Conservation (phyloP, 2,329 filamentous ascomycete genomes). For the Teratosphaeria gauchensis region DNA sequence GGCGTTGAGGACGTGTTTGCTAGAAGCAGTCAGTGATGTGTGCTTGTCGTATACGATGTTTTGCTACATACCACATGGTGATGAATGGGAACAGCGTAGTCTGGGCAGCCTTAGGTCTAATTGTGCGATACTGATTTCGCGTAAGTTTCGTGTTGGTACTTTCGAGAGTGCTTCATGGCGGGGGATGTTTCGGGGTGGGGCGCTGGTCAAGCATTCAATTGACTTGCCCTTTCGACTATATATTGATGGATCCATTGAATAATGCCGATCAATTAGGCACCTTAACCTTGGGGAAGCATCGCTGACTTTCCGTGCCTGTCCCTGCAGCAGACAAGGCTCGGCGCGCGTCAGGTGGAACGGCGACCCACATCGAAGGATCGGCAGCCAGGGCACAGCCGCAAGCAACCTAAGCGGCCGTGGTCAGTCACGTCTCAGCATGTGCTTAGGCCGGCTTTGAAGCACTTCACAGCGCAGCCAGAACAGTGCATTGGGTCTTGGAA, state of each 20-base stretch:
- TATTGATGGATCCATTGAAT: too few relatives aligned
- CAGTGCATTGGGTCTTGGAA: too few relatives aligned
- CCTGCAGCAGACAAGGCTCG: not conserved
- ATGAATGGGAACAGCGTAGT: too few relatives aligned
- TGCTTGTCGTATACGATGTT: not conserved
- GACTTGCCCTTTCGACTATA: too few relatives aligned
- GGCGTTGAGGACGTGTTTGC: slow-evolving; percentile 97
- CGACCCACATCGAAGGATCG: not conserved
- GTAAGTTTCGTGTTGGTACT: not conserved
- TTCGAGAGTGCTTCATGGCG: not conserved
- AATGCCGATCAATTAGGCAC: too few relatives aligned
- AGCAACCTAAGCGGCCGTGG: not conserved
- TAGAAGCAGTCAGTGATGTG: slow-evolving; percentile 28
- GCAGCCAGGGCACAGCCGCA: not conserved
- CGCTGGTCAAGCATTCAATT: not conserved
- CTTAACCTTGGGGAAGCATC: too few relatives aligned
- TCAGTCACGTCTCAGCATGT: too few relatives aligned
- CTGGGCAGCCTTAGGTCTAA: too few relatives aligned
- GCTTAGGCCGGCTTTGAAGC: too few relatives aligned
- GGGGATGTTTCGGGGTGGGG: slow-evolving; percentile 1
- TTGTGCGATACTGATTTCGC: not conserved
- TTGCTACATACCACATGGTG: slow-evolving; percentile 21
- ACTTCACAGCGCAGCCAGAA: too few relatives aligned
- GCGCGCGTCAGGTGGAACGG: not conserved
- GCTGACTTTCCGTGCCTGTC: not conserved